A percentile compares a stretch with the other conserved stretches of the same genome.
Conservation (phyloP, 257 asterid species). For the Lycium ferocissimum region DNA sequence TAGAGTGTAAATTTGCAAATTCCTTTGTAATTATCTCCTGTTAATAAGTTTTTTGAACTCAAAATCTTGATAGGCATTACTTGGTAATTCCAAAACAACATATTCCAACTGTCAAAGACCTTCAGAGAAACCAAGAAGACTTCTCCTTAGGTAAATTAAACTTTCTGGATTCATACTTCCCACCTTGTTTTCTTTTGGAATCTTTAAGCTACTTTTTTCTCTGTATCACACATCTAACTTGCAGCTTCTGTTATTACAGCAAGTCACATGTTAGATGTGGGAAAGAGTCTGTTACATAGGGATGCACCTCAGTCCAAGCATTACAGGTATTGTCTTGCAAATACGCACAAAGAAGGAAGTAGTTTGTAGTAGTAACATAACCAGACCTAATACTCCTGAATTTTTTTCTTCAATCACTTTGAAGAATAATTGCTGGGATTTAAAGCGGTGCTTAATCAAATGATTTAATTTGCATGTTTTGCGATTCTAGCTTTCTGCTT, state of each 20-base stretch:
- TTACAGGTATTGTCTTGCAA: slow-evolving; percentile 57
- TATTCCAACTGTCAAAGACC: slow-evolving; percentile 78
- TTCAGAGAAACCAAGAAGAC: slow-evolving; percentile 44
- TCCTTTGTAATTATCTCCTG: not conserved
- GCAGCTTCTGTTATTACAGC: slow-evolving; percentile 46
- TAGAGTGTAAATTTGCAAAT: not conserved
- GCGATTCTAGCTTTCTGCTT: slow-evolving; percentile 9
- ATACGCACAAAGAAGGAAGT: not conserved
- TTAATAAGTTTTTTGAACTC: not conserved
- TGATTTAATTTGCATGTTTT: too few species aligned
- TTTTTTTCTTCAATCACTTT: not conserved
- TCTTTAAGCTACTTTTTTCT: too few species aligned
- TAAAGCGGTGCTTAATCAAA: not conserved
- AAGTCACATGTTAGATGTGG: slow-evolving; percentile 83
- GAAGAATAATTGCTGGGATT: not conserved
- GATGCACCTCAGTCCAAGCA: slow-evolving; percentile 75
- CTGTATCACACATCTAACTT: too few species aligned
- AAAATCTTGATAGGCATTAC: slow-evolving; percentile 67
- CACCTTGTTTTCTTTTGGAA: too few species aligned
- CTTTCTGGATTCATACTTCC: too few species aligned
- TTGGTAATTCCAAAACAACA: slow-evolving; percentile 85
- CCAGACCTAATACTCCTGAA: not conserved
- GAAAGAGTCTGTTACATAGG: slow-evolving; percentile 60
- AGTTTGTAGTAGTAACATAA: not conserved
- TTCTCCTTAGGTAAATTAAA: too few species aligned